phyloP scores from a whole-genome alignment of 768 basidiomycete species.

The Pleurotus platypus region DNA sequence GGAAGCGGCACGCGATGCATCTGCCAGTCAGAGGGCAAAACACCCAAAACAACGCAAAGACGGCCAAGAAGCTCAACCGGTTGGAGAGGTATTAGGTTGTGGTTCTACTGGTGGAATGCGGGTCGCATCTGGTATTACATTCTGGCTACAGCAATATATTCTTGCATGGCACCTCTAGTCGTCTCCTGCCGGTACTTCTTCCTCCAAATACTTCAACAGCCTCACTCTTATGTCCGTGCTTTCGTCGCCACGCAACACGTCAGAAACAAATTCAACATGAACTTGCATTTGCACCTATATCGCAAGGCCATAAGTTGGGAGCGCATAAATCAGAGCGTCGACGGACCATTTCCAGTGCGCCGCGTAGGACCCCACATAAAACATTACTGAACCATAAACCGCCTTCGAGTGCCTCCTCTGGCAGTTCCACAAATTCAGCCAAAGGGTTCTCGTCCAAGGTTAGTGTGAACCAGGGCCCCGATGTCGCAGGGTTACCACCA shows the following conservation, averaged over 20 bases:
- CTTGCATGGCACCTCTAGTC: slow-evolving; percentile 44
- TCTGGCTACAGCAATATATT: neutral
- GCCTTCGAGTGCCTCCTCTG: slow-evolving; percentile 88
- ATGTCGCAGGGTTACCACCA: slow-evolving; percentile 24
- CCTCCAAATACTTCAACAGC: slow-evolving; percentile 88
- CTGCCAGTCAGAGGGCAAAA: slow-evolving; percentile 94
- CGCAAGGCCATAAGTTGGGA: slow-evolving; percentile 9
- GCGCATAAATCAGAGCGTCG: neutral
- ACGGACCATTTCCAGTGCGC: slow-evolving; percentile 93
- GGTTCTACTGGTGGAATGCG: neutral
- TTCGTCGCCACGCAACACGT: slow-evolving; percentile 90
- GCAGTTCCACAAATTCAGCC: slow-evolving; percentile 95
- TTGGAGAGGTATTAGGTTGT: slow-evolving; percentile 49
- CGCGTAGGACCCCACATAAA: slow-evolving; percentile 88
- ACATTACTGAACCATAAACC: slow-evolving; percentile 98
- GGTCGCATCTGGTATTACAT: neutral
- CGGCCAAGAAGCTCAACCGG: slow-evolving; percentile 88
- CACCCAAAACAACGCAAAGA: slow-evolving; percentile 86
- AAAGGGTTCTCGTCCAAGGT: slow-evolving; percentile 95
- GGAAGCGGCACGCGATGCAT: slow-evolving; percentile 89
- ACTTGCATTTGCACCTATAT: slow-evolving; percentile 95
- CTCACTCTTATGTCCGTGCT: slow-evolving; percentile 90
- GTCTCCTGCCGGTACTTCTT: slow-evolving; percentile 92
- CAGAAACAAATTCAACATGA: slow-evolving; percentile 83
- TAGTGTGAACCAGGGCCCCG: slow-evolving; percentile 71